phyloP scores from a whole-genome alignment of 352 stramenopile genomes.

The Saprolegnia diclina region DNA sequence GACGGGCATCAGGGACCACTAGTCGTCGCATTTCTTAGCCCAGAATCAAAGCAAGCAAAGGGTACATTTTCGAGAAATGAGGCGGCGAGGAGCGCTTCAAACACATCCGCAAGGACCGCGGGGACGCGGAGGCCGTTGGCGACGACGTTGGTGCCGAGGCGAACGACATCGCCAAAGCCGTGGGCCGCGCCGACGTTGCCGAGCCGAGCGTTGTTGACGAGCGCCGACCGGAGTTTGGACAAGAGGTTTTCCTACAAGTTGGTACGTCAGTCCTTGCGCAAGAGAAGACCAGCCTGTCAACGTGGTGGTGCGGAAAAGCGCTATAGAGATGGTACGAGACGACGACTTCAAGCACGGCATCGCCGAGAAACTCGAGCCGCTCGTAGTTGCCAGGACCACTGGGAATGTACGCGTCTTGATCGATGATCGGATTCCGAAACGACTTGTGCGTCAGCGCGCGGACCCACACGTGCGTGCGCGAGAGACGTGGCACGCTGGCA shows the following conservation, averaged over 20 bases:
- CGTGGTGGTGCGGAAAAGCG: constrained; percentile 70
- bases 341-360: constrained; percentile 74
- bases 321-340: constrained; percentile 76
- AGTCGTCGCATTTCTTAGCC: too few species aligned
- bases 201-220: constrained; percentile 81
- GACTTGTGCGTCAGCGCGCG: constrained; percentile 71
- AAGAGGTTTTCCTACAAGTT: constrained; percentile 58
- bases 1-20: constrained; percentile 33
- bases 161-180: constrained; percentile 69
- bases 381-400: constrained; percentile 46
- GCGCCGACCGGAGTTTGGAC: constrained; percentile 66
- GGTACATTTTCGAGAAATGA: constrained; percentile 67
- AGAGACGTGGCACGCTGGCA: constrained; percentile 44
- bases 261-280: too few species aligned
- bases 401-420: constrained; percentile 58
- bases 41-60: too few species aligned
- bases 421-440: constrained; percentile 66
- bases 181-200: constrained; percentile 48
- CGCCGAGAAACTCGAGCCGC: constrained; percentile 79
- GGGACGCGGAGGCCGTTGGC: constrained; percentile 62
- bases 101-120: constrained; percentile 74
- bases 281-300: too few species aligned
- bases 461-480: constrained; percentile 67
- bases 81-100: constrained; percentile 68
- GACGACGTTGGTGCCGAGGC: constrained; percentile 54